phyloP scores from a whole-genome alignment of 2,329 filamentous ascomycete genomes.

The Calycina herbarum region DNA sequence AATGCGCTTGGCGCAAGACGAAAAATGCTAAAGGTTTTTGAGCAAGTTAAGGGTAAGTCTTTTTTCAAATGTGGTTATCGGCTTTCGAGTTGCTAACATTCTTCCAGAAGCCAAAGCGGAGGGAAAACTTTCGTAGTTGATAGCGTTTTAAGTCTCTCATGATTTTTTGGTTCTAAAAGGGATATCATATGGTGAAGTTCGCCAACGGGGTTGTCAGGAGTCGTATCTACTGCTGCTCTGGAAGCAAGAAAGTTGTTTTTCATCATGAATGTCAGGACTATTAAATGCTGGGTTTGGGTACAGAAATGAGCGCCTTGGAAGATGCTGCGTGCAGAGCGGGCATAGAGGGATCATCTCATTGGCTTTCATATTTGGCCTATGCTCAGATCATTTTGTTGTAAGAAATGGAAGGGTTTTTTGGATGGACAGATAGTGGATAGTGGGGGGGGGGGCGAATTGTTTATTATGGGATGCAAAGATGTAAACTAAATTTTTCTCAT shows the following conservation, averaged over 20 bases:
- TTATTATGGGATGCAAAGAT: slow-evolving; percentile 4
- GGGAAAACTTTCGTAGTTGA: slow-evolving; percentile 61
- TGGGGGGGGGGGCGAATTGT: background rate
- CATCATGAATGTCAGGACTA: slow-evolving; percentile 16
- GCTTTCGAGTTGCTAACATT: slow-evolving; percentile 34
- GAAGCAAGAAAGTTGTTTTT: slow-evolving; percentile 14
- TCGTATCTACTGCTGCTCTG: slow-evolving; percentile 14
- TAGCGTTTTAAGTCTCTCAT: background rate
- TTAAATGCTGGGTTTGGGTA: slow-evolving; percentile 13
- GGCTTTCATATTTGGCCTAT: background rate
- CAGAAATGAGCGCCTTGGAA: background rate
- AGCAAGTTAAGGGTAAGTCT: slow-evolving; percentile 77
- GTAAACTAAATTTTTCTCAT: slow-evolving; percentile 3
- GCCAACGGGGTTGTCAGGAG: slow-evolving; percentile 11
- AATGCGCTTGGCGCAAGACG: slow-evolving; percentile 91
- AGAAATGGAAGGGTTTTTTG: slow-evolving; percentile 6
- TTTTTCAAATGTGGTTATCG: background rate
- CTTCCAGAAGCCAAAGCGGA: slow-evolving; percentile 67
- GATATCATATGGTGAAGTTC: background rate
- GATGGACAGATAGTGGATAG: background rate
- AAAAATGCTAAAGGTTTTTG: slow-evolving; percentile 99
- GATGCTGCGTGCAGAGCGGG: slow-evolving; percentile 9
- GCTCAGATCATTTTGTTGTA: slow-evolving; percentile 9
- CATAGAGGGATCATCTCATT: slow-evolving; percentile 3
- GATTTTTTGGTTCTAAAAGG: slow-evolving; percentile 4